Percentiles rank a stretch among this genome's conserved stretches.
These are phyloP conservation scores for Kwoniella sp. DNA, from an alignment of 768 basidiomycete species.

Conservation along the genomic window DNA sequence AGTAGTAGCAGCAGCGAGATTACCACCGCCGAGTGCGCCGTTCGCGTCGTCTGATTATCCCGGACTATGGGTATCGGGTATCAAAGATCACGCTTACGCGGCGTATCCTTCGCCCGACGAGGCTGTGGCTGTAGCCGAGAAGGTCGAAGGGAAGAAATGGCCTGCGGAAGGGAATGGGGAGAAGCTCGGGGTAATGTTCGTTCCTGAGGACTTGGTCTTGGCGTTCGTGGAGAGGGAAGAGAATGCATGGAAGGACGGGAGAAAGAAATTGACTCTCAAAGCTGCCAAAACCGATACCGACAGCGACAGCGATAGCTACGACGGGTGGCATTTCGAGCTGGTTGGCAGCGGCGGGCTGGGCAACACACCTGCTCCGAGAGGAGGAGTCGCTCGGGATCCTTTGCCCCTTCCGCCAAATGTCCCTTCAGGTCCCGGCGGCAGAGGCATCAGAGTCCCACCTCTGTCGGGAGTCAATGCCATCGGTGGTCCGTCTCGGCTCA, in stretches of 20 bases:
- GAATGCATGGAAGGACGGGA: slow-evolving; percentile 51
- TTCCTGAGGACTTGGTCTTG: slow-evolving; percentile 42
- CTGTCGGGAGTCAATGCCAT: slow-evolving; percentile 27
- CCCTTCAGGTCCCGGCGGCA: not conserved
- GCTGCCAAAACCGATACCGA: slow-evolving; percentile 25
- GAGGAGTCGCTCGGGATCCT: slow-evolving; percentile 10
- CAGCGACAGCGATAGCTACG: slow-evolving; percentile 7
- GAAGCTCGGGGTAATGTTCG: slow-evolving; percentile 47
- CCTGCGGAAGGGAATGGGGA: slow-evolving; percentile 44
- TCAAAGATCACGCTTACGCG: slow-evolving; percentile 49
- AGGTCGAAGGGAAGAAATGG: slow-evolving; percentile 42
- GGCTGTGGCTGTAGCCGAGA: slow-evolving; percentile 35
- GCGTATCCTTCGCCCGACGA: slow-evolving; percentile 28
- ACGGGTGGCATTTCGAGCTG: slow-evolving; percentile 32
- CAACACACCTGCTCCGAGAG: slow-evolving; percentile 10
- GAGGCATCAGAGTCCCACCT: slow-evolving; percentile 6
- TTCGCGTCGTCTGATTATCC: slow-evolving; percentile 34
- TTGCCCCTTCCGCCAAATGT: not conserved
- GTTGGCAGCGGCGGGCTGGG: slow-evolving; percentile 23
- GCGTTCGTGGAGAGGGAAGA: slow-evolving; percentile 51
- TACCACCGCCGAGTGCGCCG: slow-evolving; percentile 32
- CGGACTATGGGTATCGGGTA: slow-evolving; percentile 45
- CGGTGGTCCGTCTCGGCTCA: not conserved
- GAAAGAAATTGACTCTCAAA: slow-evolving; percentile 49
- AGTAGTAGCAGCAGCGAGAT: slow-evolving; percentile 8